Base-by-base conservation (phyloP, 768 basidiomycete genomes). In the Nidula microcarpa region DNA sequence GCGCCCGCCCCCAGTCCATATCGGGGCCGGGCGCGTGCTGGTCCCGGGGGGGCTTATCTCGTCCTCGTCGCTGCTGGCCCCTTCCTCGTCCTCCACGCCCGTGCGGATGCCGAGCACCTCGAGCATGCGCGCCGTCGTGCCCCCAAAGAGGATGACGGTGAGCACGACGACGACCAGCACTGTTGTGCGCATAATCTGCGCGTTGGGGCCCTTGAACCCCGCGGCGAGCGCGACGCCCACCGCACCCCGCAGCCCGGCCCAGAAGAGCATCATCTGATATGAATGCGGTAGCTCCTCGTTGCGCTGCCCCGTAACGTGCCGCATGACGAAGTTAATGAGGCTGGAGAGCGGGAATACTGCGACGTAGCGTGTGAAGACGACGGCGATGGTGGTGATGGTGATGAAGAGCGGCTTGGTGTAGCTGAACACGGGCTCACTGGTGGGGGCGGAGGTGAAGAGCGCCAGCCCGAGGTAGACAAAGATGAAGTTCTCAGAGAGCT, bases 241-340 rank as follows among this genome's bases (percentile, higher is more conserved):
- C 0, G 97, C 97, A 35, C 97, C 97, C 32, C 97, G 79, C 51
- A 99, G 73, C 5, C 96, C 96, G 1, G 96, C 96, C 97, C 96
- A 99, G 72, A 98, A 98, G 13, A 98, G 74, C 94, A 98, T 97
- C 92, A 98, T 96, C 62, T 98, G 95, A 64, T 99, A 98, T 9
- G 94, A 94, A 68, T 98, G 95, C 1, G 97, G 95, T 4, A 99
- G 74, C 60, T 98, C 95, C 58, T 97, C 95, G 18, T 79, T 73
- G 41, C 94, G 82, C 62, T 94, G 91, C 1, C 94, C 94, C 1
- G 92, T 84, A 2, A 82, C 86, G 55, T 95, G 90, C 54, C 70
- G 74, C 60, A 86, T 89, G 77, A 98, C 86, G 58, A 97, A 79
- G 74, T 99, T 99, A 84, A 99, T 97, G 30, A 82, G 81, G 61